Percentiles rank a stretch among this genome's conserved stretches.
Conservation (phyloP, 2,329 filamentous ascomycete species). For the Metarhizium guizhouense region DNA sequence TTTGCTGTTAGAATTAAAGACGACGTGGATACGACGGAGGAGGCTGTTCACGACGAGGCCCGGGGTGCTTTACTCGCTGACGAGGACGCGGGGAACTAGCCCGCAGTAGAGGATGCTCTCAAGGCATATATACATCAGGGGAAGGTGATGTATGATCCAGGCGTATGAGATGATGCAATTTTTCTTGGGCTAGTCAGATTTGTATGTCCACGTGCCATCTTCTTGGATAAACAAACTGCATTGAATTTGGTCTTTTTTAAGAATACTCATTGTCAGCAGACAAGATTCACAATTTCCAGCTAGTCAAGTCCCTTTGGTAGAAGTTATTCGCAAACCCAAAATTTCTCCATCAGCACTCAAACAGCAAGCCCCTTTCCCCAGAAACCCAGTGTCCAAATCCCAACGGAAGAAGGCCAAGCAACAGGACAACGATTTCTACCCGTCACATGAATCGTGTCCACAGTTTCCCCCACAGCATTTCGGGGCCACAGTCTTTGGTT, state of each 20-base stretch:
- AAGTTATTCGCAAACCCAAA: too few relatives aligned
- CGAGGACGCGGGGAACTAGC: neutral
- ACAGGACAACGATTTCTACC: too few relatives aligned
- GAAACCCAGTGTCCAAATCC: neutral
- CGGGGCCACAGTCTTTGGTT: neutral
- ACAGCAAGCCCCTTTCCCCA: neutral
- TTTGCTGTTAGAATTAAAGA: slow-evolving; percentile 62
- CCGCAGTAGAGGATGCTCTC: neutral
- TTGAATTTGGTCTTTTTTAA: neutral
- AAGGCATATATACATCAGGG: neutral
- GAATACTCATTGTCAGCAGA: neutral
- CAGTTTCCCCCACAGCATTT: neutral
- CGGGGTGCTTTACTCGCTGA: slow-evolving; percentile 2
- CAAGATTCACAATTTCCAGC: neutral
- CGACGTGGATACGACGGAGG: slow-evolving; percentile 33
- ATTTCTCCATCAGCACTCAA: neutral
- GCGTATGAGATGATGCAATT: neutral
- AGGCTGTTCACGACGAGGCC: slow-evolving; percentile 33
- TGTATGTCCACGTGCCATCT: neutral
- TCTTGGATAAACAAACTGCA: neutral
- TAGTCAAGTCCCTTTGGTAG: neutral
- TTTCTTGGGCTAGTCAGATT: neutral
- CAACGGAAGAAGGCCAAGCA: too few relatives aligned
- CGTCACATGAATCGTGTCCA: neutral
- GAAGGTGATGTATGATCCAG: neutral